These are phyloP conservation scores for Annulohypoxylon nitens DNA, from an alignment of 495 filamentous ascomycete genomes.

Conservation along the genomic window DNA sequence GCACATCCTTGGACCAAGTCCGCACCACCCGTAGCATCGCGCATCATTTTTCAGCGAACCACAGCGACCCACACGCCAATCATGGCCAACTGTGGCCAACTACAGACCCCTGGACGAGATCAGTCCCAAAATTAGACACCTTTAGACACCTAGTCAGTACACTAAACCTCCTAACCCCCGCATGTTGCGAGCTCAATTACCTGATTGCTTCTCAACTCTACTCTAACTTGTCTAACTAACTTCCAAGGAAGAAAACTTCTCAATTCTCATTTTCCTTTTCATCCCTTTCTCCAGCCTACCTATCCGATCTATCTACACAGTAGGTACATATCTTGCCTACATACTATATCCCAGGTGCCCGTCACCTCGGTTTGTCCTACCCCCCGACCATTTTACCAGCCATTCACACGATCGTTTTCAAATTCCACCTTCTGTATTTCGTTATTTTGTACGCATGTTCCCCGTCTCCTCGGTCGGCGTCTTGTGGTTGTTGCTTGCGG, in stretches of 20 bases:
- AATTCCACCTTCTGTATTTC: constrained; percentile 15
- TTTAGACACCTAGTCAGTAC: constrained; percentile 19
- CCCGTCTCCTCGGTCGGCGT: constrained; percentile 8
- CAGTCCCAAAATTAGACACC: constrained; percentile 35
- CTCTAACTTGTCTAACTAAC: constrained; percentile 4
- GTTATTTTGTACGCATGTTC: constrained; percentile 36
- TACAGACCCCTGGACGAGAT: constrained; percentile 16
- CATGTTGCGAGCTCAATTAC: constrained; percentile 31
- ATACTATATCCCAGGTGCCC: not conserved
- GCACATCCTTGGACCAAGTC: not conserved
- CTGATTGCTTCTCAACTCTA: constrained; percentile 16
- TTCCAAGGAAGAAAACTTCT: constrained; percentile 28
- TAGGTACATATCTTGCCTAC: not conserved
- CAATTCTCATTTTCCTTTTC: constrained; percentile 34
- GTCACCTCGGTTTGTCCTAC: constrained; percentile 1
- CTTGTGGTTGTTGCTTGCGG: constrained; percentile 12
- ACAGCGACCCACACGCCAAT: too few relatives aligned
- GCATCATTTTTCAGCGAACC: constrained; percentile 18
- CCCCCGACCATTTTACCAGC: not conserved
- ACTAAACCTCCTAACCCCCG: constrained; percentile 42
- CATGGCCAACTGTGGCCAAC: not conserved
- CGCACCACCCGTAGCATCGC: constrained; percentile 13
- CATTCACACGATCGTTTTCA: constrained; percentile 14
- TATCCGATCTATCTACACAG: not conserved
- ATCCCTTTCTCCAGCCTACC: constrained; percentile 18